Base-by-base conservation (phyloP, 1,139 yeast genomes). In the Nakaseomyces glabratus region DNA sequence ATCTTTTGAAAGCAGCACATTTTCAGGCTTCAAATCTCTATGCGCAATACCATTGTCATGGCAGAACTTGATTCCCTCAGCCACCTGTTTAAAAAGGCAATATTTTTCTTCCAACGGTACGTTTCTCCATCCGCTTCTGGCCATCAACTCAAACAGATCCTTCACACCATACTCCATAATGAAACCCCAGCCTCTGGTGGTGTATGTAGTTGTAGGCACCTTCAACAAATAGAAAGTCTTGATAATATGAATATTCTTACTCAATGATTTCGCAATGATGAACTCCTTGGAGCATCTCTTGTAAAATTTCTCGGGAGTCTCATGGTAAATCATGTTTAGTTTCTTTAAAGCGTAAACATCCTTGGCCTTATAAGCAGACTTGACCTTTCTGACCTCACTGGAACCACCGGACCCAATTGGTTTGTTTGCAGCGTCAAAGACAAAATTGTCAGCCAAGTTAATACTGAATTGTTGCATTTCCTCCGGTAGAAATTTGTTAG, bases 1-100 rank as follows among this genome's bases (percentile, higher is more conserved):
- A 64, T 52, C 51, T 12, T 52, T 57, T 11, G 60, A 52, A 42
- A 88, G 66, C 39, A 90, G 62, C 35, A 90, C 74, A 50, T 90
- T 90, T 55, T 90, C 98, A 0, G 97, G 96, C 58, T 90, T 90
- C 45, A 90, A 67, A 60, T 90, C 98, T 40, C 97, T 70, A 58
- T 90, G 98, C 9, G 86, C 93, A 37, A 88, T 75, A 34, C 85
- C 84, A 45, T 80, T 74, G 6, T 69, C 65, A 57, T 88, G 97
- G 45, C 88, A 66, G 50, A 82, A 82, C 26, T 69, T 68, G 28
- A 90, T 73, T 22, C 77, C 81, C 16, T 54, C 63, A 2, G 65
- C 62, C 19, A 71, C 56, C 37, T 71, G 71, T 40, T 64, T 63
- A 44, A 73, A 64, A 22, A 73, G 49, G 38, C 71, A 67, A 19